A percentile compares a stretch with the other conserved stretches of the same genome.
These are phyloP conservation scores for Domatiomyces catenatus DNA, from an alignment of 2,329 filamentous ascomycete genomes.

Conservation along the genomic window DNA sequence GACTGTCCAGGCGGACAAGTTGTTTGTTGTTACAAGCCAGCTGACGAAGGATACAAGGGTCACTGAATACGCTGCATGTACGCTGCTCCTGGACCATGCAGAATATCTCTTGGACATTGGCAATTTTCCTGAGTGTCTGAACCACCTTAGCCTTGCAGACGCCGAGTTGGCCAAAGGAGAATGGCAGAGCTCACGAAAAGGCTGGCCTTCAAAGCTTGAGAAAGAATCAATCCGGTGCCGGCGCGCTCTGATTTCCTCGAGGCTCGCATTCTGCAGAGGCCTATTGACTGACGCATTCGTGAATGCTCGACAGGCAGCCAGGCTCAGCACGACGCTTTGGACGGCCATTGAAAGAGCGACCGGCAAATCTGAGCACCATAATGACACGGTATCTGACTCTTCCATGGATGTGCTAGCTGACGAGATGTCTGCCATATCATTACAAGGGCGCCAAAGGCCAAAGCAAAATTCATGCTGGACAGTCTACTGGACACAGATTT, in stretches of 20 bases:
- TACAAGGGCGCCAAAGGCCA: conserved; percentile 10
- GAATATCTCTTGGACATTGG: conserved; percentile 59
- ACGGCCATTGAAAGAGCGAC: conserved; percentile 17
- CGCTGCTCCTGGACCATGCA: conserved; percentile 51
- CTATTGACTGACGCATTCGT: conserved; percentile 6
- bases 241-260: conserved; percentile 9
- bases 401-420: conserved; percentile 25
- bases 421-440: conserved; percentile 25
- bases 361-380: conserved; percentile 1
- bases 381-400: conserved; percentile 8
- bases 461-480: conserved; percentile 24
- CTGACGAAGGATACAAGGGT: conserved; percentile 24
- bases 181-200: neutral
- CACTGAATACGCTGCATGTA: conserved; percentile 34
- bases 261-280: conserved; percentile 6
- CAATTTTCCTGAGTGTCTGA: conserved; percentile 43
- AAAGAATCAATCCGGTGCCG: neutral
- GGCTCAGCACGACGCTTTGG: conserved; percentile 13
- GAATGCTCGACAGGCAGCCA: conserved; percentile 14
- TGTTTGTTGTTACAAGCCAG: neutral
- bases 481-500: conserved; percentile 65
- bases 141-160: conserved; percentile 15
- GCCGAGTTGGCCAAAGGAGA: conserved; percentile 3
- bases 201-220: conserved; percentile 1
- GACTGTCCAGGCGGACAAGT: neutral